phyloP scores from a whole-genome alignment of 345 rosid species.

The Gossypium turneri region DNA sequence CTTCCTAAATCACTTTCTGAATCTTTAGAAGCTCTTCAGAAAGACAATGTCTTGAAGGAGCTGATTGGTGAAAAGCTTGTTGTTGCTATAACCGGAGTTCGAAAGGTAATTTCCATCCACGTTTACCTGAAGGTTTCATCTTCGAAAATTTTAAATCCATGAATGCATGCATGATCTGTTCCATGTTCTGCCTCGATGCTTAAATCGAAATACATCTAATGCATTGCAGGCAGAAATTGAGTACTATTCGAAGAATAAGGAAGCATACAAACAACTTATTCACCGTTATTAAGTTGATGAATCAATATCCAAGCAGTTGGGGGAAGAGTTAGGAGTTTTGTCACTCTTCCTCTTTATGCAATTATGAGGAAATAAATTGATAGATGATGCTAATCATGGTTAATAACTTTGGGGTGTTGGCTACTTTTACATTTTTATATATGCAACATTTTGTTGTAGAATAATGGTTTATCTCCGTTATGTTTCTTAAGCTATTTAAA shows the following conservation, averaged over 20 bases:
- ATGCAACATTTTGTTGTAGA: not conserved
- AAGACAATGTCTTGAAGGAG: slow-evolving; percentile 50
- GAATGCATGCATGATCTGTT: not conserved
- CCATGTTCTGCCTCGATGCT: not conserved
- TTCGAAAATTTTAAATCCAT: not conserved
- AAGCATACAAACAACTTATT: slow-evolving; percentile 75
- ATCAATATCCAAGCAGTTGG: not conserved
- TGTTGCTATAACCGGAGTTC: slow-evolving; percentile 68
- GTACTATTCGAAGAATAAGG: slow-evolving; percentile 49
- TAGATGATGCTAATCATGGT: too few species aligned
- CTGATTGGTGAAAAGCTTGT: slow-evolving; percentile 69
- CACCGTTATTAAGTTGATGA: slow-evolving; percentile 50
- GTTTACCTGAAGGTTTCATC: not conserved
- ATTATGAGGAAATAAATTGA: too few species aligned
- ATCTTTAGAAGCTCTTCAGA: slow-evolving; percentile 62
- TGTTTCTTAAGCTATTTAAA: not conserved
- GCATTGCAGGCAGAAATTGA: slow-evolving; percentile 41
- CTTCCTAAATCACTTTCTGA: slow-evolving; percentile 71
- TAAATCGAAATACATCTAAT: not conserved
- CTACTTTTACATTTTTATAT: not conserved
- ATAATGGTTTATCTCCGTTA: not conserved
- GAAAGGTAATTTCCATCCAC: slow-evolving; percentile 56
- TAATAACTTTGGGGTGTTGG: not conserved
- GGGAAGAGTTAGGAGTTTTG: not conserved
- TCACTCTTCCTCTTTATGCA: not conserved